Base-by-base conservation (phyloP, 2,329 filamentous ascomycete genomes). In the Thelonectria blattea region DNA sequence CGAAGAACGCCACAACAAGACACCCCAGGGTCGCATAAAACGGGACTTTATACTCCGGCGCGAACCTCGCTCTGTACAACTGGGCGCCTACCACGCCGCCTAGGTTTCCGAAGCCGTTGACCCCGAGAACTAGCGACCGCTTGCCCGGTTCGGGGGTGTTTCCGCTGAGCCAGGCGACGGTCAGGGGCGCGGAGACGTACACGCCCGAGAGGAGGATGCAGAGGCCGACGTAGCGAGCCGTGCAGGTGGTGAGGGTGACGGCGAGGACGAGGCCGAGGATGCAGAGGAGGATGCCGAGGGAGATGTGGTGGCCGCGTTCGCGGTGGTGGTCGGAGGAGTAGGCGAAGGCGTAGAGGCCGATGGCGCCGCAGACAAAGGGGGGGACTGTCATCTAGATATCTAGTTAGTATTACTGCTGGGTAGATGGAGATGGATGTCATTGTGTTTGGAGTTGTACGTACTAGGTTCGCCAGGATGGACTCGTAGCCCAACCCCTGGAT, bases 81-180 rank as follows among this genome's bases (percentile, higher is more conserved):
- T 71, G 69, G 30, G 69, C 63, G 8, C 67, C 69, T 18, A 71
- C 68, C 18, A 71, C 63, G 37, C 69, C 69, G 15, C 69, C 69
- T 5, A 71, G 58, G 56, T 71, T 71, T 17, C 69, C 69, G 41
- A 71, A 70, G 43, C 70, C 61, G 52, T 71, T 71, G n/a, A 69
- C 66, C n/a, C 69, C 69, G 18, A 71, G 63, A 8, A 71, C 68
- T 12, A 71, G 65, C 14, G 69, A 65, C 11, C 69, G 67, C 56
- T 71, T 71, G 47, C 69, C 69, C 17, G 69, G 68, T 47, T 71
- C 68, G n/a, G 69, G 69, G 14, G 67, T 71, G 50, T 71, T 71
- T 58, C 69, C 69, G 45, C 66, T 71, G 18, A 71, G 65, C 69
- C 69, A 71, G 7, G 69, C 69, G 37, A 71, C 66, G 14, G 69